Evolutionary conservation across 306 rosid species (phyloP), one percentile per base, ranked within the genome.

Genomic region (Casuarina glauca): DNA sequence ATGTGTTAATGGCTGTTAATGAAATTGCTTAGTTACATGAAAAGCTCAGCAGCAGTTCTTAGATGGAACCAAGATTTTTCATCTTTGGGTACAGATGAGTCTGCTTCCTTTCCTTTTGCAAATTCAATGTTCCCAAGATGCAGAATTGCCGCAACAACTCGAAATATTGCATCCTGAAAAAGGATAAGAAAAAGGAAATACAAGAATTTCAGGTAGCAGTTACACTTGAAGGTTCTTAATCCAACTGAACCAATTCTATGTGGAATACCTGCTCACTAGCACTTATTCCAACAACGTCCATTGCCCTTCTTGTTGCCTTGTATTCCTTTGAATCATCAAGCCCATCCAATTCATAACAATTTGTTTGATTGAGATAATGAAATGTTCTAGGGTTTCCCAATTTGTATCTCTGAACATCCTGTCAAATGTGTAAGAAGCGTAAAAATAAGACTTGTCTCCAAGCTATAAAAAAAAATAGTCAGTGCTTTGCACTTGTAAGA

Each of bases 101-200:
- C 99, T 5, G 78, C 77, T 87, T 96, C 99, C 81, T 85, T 75
- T 80, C 99, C 99, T 84, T 96, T 96, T 46, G 93, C 77, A 88
- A 96, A 96, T 79, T 96, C 98, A 82, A 96, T 89, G 82, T 96
- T 96, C 51, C 99, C 99, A 62, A 96, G 94, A 85, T 96, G 99
- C 85, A 96, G 89, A 84, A 96, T 84, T 69, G 98, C 97, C 69
- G 99, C 99, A 86, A 93, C 96, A 74, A 96, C 99, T 82, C 92
- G 96, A 87, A 96, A 96, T 88, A 96, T 96, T 51, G 90, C 98
- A 73, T 96, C 99, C 99, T 96, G 82, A 55, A 77, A 73, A 36
- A 45, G 39, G 74, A 61, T 69, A 79, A 70, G 52, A 72, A 64
- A 46, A 74, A 67, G 50, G 20, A 19, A 44, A 78, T 51, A 60